Evolutionary conservation across 2,329 filamentous ascomycete genomes (phyloP).

Genomic region (Hypoxylon sp.): DNA sequence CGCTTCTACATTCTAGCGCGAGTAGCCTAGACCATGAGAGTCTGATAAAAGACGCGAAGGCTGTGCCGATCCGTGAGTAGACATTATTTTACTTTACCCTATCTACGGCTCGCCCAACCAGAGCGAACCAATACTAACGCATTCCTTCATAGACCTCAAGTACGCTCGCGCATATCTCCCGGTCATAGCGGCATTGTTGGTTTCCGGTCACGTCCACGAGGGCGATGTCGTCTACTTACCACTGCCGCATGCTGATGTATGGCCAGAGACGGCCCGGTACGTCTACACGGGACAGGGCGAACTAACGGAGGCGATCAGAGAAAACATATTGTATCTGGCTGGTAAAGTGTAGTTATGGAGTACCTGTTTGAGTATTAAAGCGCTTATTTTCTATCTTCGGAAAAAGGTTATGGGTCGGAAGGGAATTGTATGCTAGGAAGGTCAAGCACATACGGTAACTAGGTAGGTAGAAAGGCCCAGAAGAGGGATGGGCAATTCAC

Average conservation of each 20-base stretch:
- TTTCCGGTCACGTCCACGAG: constrained; percentile 65
- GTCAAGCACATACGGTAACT: not conserved
- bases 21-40: constrained; percentile 44
- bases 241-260: constrained; percentile 69
- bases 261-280: constrained; percentile 69
- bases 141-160: constrained; percentile 59
- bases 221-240: constrained; percentile 71
- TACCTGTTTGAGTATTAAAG: not conserved
- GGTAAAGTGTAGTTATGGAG: constrained; percentile 59
- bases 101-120: not conserved
- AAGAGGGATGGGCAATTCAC: not conserved
- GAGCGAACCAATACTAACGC: constrained; percentile 1
- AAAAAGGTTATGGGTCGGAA: not conserved
- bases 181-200: constrained; percentile 68
- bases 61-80: constrained; percentile 64
- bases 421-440: not conserved
- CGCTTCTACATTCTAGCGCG: constrained; percentile 36
- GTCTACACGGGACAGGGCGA: constrained; percentile 67
- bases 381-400: not conserved
- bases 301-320: constrained; percentile 62
- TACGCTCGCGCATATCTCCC: constrained; percentile 66
- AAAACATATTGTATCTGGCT: constrained; percentile 70
- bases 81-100: not conserved
- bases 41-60: constrained; percentile 53
- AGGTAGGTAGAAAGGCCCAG: not conserved